Evolutionary conservation across 164 flowering plant genomes (phyloP), one percentile per base, ranked within the genome.

Genomic region (Pachysandra terminalis): DNA sequence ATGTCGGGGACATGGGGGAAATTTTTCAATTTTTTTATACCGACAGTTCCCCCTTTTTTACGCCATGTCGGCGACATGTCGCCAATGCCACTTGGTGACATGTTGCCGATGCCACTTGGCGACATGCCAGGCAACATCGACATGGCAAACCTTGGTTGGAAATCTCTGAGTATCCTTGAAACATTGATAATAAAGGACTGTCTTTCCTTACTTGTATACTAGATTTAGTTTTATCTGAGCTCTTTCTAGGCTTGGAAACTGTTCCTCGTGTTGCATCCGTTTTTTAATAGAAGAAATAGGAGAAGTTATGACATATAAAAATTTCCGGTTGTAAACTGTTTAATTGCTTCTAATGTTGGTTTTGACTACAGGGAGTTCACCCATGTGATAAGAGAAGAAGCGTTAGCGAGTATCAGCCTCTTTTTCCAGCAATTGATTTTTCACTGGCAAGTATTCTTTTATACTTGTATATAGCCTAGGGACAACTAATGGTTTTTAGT

Each of bases 371-470:
- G 99, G 97, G 97, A 69, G 90, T 89, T 76, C 93, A 89, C 81
- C 94, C 94, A 49, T 95, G 98, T 78, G 98, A 92, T 74, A 82
- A 77, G 80, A 80, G 98, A 77, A 82, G 92, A 81, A 90, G 84
- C 75, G 74, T 92, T 53, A 80, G 69, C 22, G 92, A 92, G 64
- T 95, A 89, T 71, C 78, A 65, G 23, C 69, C 76, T 66, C 83
- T 89, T 37, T 95, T 95, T 73, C 98, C 98, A 48, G 96, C 96
- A 68, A 78, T 95, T 80, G 90, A 95, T 82, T 95, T 95, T 77
- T 90, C 97, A 27, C 77, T 82, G 93, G 99, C 68, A 83, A 82
- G 90, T 81, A 61, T 40, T 37, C 58, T 56, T 22, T 7, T n/a
- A 52, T 16, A 13, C 26, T 57, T 64, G 16, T 37, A 37, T 24